Evolutionary conservation across 768 basidiomycete genomes (phyloP).

Genomic region (Auriscalpium microsporum): DNA sequence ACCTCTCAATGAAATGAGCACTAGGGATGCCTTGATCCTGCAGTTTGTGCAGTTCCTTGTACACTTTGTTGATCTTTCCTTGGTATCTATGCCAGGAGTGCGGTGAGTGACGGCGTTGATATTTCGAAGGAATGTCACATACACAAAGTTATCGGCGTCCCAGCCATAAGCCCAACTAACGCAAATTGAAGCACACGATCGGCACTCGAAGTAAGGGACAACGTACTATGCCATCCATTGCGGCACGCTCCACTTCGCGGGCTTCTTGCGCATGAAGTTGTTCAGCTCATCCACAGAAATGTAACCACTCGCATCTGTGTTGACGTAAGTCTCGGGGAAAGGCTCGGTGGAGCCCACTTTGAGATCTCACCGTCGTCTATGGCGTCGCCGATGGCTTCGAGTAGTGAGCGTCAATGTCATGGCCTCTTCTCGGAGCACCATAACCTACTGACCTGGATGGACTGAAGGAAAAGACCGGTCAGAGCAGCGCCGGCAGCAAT

Average conservation of each 20-base stretch:
- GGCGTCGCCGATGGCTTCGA: constrained; percentile 10
- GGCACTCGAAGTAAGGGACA: background rate
- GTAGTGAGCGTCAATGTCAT: background rate
- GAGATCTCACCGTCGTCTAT: constrained; percentile 8
- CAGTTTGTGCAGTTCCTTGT: constrained; percentile 3
- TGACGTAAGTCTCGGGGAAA: too few species aligned
- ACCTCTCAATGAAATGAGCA: background rate
- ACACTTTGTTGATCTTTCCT: background rate
- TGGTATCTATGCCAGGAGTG: background rate
- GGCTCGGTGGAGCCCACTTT: too few species aligned
- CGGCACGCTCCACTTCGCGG: constrained; percentile 6
- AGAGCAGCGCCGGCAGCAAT: too few species aligned
- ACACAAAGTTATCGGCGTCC: constrained; percentile 9
- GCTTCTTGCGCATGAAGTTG: constrained; percentile 6
- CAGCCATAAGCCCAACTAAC: constrained; percentile 10
- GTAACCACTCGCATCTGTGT: constrained; percentile 7
- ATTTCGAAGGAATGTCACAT: background rate
- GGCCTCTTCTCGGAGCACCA: too few species aligned
- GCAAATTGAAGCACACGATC: too few species aligned
- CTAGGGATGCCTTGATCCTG: background rate
- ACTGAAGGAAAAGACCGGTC: background rate
- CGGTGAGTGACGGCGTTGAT: background rate
- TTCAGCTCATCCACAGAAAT: constrained; percentile 8
- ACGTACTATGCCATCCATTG: constrained; percentile 10
- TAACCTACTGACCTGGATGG: background rate